phyloP scores from a whole-genome alignment of 345 rosid genomes.

The Noccaea bulbosa region DNA sequence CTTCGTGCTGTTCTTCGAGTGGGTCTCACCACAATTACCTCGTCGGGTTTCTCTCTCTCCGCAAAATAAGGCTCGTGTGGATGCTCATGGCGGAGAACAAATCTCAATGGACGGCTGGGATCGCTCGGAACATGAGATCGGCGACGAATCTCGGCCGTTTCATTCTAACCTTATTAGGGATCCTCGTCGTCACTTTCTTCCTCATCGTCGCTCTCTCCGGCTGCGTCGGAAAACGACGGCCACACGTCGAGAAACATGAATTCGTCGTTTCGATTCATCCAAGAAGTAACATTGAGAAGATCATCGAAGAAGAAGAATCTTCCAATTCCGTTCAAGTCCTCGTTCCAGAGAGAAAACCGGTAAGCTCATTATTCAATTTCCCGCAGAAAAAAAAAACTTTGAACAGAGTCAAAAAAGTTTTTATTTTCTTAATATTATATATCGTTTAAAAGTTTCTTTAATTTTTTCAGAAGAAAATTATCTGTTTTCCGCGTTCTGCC shows the following conservation, averaged over 20 bases:
- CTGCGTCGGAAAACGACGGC: conserved; percentile 17
- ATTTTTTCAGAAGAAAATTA: background rate
- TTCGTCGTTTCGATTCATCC: conserved; percentile 37
- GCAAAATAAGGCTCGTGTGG: conserved; percentile 44
- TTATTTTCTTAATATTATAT: background rate
- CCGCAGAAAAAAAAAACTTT: background rate
- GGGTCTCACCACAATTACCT: conserved; percentile 34
- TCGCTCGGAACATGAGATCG: conserved; percentile 53
- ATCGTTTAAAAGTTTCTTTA: conserved; percentile 14
- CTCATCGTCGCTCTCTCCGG: conserved; percentile 50
- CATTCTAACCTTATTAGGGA: conserved; percentile 44
- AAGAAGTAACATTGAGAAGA: conserved; percentile 39
- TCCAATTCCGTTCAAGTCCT: conserved; percentile 21
- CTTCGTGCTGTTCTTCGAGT: conserved; percentile 29
- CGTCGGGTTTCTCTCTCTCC: conserved; percentile 34
- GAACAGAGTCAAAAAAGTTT: conserved; percentile 4
- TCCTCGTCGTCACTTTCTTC: conserved; percentile 58
- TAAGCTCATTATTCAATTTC: background rate
- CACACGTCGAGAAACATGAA: conserved; percentile 35
- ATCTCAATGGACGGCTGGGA: conserved; percentile 49
- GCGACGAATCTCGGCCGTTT: conserved; percentile 57
- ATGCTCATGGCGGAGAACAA: conserved; percentile 49
- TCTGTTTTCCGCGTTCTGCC: conserved; percentile 23
- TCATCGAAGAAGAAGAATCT: conserved; percentile 15
- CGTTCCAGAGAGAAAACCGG: conserved; percentile 18